These are phyloP conservation scores for Candida broadrunensis DNA, from an alignment of 805 yeast species.

Conservation along the genomic window DNA sequence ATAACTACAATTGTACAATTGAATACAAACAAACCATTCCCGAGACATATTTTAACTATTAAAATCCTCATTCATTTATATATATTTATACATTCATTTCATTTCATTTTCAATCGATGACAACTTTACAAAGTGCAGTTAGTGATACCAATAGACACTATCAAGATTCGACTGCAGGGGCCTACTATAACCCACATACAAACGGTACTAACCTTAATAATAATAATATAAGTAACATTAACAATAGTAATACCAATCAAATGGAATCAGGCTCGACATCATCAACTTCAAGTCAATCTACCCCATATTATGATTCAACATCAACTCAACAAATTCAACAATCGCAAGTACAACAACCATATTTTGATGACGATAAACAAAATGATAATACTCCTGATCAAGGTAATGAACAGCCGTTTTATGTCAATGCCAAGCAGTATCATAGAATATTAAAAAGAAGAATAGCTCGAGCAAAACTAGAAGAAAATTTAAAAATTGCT, in stretches of 20 bases:
- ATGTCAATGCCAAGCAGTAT: constrained; percentile 96
- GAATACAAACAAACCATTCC: too few species aligned
- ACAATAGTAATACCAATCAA: background rate
- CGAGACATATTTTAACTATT: too few species aligned
- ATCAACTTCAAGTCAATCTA: constrained; percentile 9
- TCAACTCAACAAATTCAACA: constrained; percentile 8
- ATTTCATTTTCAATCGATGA: too few species aligned
- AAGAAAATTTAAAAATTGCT: constrained; percentile 82
- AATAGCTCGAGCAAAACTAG: constrained; percentile 88
- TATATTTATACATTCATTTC: too few species aligned
- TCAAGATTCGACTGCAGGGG: constrained; percentile 11
- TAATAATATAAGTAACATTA: background rate
- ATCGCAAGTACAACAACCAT: constrained; percentile 10
- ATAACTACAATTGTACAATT: too few species aligned
- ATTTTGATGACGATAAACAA: constrained; percentile 10
- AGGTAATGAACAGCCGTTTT: constrained; percentile 78
- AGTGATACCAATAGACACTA: constrained; percentile 21
- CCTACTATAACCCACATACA: constrained; percentile 13
- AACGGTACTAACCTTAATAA: constrained; percentile 1
- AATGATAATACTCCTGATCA: constrained; percentile 7
- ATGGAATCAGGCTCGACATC: constrained; percentile 1
- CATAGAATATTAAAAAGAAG: constrained; percentile 92
- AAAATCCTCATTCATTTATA: too few species aligned
- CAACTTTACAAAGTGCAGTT: constrained; percentile 27
- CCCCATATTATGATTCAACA: constrained; percentile 20